These are phyloP conservation scores for Alternaria brassicae DNA, from an alignment of 2,329 filamentous ascomycete genomes.

Conservation along the genomic window DNA sequence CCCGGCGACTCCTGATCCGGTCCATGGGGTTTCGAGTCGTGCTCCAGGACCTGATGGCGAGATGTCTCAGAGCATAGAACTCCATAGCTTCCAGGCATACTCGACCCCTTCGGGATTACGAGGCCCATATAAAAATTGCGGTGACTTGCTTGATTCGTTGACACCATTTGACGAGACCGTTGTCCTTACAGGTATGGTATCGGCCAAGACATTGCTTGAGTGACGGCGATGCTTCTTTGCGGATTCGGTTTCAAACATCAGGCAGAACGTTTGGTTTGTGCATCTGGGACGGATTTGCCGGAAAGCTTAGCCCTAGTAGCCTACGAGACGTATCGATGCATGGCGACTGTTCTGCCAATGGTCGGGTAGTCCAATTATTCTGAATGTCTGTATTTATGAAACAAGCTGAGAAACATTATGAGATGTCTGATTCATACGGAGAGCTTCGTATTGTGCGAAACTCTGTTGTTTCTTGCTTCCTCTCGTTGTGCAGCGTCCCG, in stretches of 20 bases:
- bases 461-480: neutral
- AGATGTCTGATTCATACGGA: neutral
- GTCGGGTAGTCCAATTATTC: neutral
- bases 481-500: neutral
- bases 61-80: slow-evolving; percentile 2
- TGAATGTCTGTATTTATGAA: neutral
- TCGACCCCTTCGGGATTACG: neutral
- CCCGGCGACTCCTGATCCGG: slow-evolving; percentile 12
- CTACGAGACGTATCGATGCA: slow-evolving; percentile 11
- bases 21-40: slow-evolving; percentile 14
- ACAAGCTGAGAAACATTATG: neutral
- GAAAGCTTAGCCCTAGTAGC: slow-evolving; percentile 25
- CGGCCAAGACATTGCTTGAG: slow-evolving; percentile 33
- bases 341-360: neutral
- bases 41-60: slow-evolving; percentile 6
- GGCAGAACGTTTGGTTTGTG: slow-evolving; percentile 36
- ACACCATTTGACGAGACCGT: slow-evolving; percentile 18
- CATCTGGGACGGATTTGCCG: slow-evolving; percentile 21
- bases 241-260: slow-evolving; percentile 38
- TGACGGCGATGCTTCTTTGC: slow-evolving; percentile 32
- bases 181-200: slow-evolving; percentile 28
- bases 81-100: slow-evolving; percentile 15
- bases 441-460: neutral
- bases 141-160: slow-evolving; percentile 11
- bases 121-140: neutral